Evolutionary conservation across 192 early-diverging fungal species (phyloP), one percentile per base, ranked within the genome.

Genomic region (Allomyces macrogynus): DNA sequence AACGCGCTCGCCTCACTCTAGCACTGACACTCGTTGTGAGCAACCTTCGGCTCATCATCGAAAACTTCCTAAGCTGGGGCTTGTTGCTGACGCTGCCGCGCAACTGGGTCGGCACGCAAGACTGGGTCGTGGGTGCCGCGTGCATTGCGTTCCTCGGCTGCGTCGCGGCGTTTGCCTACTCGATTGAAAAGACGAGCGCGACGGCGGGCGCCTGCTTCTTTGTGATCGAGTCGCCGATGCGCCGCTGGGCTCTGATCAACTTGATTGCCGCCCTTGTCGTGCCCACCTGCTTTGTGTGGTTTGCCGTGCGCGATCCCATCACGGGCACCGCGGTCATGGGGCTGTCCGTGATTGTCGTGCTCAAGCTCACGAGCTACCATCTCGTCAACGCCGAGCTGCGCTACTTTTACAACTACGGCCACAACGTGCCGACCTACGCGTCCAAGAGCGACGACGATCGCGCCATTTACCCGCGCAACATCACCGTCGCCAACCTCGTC

Each of bases 41-140:
- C 70, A 88, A 88, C 64, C 73, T 92, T 61, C 86, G 91, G 10
- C 78, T 91, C 62, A 83, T 89, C 60, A 84, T 91, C 61, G 91
- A 93, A 69, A 93, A 93, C 71, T 89, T 86, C 69, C 70, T 86
- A 68, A 91, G 91, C 69, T 91, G 91, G 63, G 91, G 91, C 43
- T 80, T 91, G 32, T 72, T 91, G 26, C 77, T 92, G 63, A 77
- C 78, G 60, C 71, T 86, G 20, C 89, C 88, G 23, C 80, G 83
- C 66, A 74, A 76, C 9, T 66, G 69, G 70, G 72, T 84, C n/a
- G 69, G 76, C 24, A 61, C 61, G 54, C 70, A 72, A 65, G 87
- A 89, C 73, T 89, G 81, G 78, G 69, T 74, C 40, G 61, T 80
- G 25, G 77, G 77, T 14, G 72, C 70, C 7, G 61, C 85, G 23